Evolutionary conservation across 2,329 filamentous ascomycete genomes (phyloP).

Genomic region (Xylariaceae sp.): DNA sequence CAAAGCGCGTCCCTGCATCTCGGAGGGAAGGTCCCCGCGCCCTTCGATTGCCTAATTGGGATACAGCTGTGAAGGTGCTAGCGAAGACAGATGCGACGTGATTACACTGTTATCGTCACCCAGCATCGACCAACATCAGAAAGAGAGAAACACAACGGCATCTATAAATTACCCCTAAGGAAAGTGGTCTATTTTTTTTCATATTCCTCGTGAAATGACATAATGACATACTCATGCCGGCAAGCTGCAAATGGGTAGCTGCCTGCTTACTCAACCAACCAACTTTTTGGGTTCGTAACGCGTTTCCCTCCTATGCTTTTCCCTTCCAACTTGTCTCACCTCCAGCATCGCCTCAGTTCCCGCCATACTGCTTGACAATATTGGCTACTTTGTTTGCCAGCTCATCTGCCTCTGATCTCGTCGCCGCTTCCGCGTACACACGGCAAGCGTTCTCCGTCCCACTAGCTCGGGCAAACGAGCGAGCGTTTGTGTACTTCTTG

Average conservation of each 20-base stretch:
- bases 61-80: too few species aligned
- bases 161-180: neutral
- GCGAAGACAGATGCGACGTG: too few species aligned
- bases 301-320: too few species aligned
- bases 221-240: neutral
- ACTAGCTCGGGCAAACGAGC: constrained; percentile 86
- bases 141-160: neutral
- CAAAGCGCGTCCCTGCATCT: neutral
- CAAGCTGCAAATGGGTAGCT: neutral
- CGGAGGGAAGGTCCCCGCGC: too few species aligned
- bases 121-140: too few species aligned
- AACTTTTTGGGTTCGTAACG: constrained; percentile 7
- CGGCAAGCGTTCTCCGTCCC: constrained; percentile 95
- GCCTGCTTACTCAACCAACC: constrained; percentile 2
- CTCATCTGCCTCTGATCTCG: constrained; percentile 84
- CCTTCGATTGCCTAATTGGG: neutral
- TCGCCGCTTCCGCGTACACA: constrained; percentile 92
- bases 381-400: constrained; percentile 78
- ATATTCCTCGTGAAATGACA: neutral
- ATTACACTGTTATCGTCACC: too few species aligned
- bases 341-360: constrained; percentile 6
- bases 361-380: constrained; percentile 61
- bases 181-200: constrained; percentile 3
- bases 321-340: too few species aligned
- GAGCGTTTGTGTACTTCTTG: constrained; percentile 83